phyloP scores from a whole-genome alignment of 2,329 filamentous ascomycete genomes.

The Graphilbum fragrans region DNA sequence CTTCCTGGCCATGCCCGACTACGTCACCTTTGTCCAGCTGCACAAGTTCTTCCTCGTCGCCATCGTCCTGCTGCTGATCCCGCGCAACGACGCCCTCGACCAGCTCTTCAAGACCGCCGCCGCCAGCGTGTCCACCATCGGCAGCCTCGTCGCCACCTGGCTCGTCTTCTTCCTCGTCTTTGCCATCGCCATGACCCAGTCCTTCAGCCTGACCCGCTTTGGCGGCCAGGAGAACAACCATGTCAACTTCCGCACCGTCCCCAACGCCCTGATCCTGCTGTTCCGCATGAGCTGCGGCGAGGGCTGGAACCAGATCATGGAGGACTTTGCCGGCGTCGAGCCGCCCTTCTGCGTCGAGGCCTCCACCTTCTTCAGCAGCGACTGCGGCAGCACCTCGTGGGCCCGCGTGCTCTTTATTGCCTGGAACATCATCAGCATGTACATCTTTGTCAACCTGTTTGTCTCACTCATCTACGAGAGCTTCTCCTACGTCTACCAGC shows the following conservation, averaged over 20 bases:
- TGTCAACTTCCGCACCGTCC: slow-evolving; percentile 85
- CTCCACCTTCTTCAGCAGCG: slow-evolving; percentile 66
- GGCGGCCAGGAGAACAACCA: slow-evolving; percentile 60
- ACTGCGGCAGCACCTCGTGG: slow-evolving; percentile 87
- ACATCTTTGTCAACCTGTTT: slow-evolving; percentile 97
- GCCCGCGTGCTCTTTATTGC: slow-evolving; percentile 80
- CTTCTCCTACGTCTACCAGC: slow-evolving; percentile 98
- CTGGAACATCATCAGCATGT: slow-evolving; percentile 99
- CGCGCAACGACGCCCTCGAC: slow-evolving; percentile 90
- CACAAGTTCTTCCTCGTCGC: slow-evolving; percentile 93
- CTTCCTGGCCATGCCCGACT: slow-evolving; percentile 46
- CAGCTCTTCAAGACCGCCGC: slow-evolving; percentile 98
- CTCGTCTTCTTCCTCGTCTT: slow-evolving; percentile 93
- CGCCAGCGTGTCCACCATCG: slow-evolving; percentile 80
- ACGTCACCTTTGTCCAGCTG: slow-evolving; percentile 60
- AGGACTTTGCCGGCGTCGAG: slow-evolving; percentile 74
- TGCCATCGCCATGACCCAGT: slow-evolving; percentile 90
- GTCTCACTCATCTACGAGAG: slow-evolving; percentile 98
- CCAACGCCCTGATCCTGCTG: slow-evolving; percentile 83
- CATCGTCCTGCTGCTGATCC: slow-evolving; percentile 81
- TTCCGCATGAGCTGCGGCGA: slow-evolving; percentile 91
- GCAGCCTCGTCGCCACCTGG: slow-evolving; percentile 91
- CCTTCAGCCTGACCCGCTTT: slow-evolving; percentile 89
- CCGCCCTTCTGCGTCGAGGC: slow-evolving; percentile 70
- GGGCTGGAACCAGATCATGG: slow-evolving; percentile 95